Base-by-base conservation (phyloP, 495 filamentous ascomycete genomes). In the Lophiotrema nucula region DNA sequence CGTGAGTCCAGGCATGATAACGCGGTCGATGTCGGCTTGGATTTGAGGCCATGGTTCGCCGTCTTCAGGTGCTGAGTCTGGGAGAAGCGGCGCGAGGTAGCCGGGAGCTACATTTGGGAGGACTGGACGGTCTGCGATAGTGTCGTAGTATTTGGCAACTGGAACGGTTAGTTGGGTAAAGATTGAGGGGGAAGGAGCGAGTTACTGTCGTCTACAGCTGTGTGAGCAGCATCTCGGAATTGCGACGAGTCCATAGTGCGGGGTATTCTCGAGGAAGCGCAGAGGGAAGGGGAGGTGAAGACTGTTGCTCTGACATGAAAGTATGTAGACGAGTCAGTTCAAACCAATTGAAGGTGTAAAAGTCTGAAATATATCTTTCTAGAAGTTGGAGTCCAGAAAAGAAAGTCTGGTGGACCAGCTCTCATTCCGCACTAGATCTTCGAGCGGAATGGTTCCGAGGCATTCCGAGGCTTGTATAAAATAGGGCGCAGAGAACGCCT, bases 1-100 rank as follows among this genome's bases (percentile, higher is more conserved):
- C 0, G 93, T 98, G 50, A 98, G 74, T 2, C 93, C 93, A 0
- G 93, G 93, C 70, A 96, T 84, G 70, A 97, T 96, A 66, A 93
- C 90, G 13, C 80, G 70, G 64, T 92, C 88, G 44, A 97, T 84
- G 71, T 97, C 92, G 24, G 80, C 74, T 65, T 95, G 89, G 65
- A 97, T 97, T 45, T 81, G 76, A 37, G 73, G 69, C 91, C 91
- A 97, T 64, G 76, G 56, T 71, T 97, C 90, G 33, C 86, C 84
- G 19, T 88, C 77, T 21, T 81, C 65, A 4, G 93, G 93, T 0
- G 90, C 83, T 33, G 75, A 73, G n/a, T 74, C 68, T 10, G 93
- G 92, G 2, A 98, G 82, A 6, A 92, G 79, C 23, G 87, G 85
- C 48, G 81, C 80, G 4, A 98, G 82, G 69, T 97, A 98, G 52